Percentiles rank a stretch among this genome's conserved stretches.
Evolutionary conservation across 2,329 filamentous ascomycete genomes (phyloP).

Genomic region (Plectosphaerella cucumerina): DNA sequence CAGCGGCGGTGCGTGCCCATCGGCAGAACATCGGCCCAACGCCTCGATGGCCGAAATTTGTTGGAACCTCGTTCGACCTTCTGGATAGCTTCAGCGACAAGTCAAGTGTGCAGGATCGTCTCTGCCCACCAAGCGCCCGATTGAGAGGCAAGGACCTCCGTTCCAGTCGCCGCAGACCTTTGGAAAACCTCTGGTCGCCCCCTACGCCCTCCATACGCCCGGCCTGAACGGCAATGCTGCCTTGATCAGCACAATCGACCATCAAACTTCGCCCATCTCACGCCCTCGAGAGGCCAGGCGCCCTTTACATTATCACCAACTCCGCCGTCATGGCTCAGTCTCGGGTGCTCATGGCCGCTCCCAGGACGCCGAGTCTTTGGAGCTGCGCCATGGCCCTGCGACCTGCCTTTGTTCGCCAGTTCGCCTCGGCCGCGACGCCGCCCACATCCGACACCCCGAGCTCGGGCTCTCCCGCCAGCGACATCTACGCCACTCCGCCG

Average conservation of each 20-base stretch:
- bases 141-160: too few species aligned
- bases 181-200: neutral
- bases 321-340: neutral
- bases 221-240: neutral
- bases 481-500: constrained; percentile 9
- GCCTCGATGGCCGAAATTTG: neutral
- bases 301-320: neutral
- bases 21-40: neutral
- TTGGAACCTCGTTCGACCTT: neutral
- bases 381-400: constrained; percentile 1
- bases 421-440: neutral
- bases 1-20: too few species aligned
- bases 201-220: neutral
- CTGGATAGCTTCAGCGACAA: neutral
- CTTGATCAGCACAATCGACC: neutral
- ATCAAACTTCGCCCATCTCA: neutral
- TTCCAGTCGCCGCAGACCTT: neutral
- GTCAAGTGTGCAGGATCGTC: too few species aligned
- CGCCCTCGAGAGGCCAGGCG: neutral
- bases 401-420: neutral
- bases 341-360: neutral
- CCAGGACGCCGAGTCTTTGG: neutral
- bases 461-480: constrained; percentile 13
- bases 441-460: constrained; percentile 7
- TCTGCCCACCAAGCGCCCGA: neutral